Conservation (phyloP, 345 rosid genomes). For the Eucalyptus victrix region DNA sequence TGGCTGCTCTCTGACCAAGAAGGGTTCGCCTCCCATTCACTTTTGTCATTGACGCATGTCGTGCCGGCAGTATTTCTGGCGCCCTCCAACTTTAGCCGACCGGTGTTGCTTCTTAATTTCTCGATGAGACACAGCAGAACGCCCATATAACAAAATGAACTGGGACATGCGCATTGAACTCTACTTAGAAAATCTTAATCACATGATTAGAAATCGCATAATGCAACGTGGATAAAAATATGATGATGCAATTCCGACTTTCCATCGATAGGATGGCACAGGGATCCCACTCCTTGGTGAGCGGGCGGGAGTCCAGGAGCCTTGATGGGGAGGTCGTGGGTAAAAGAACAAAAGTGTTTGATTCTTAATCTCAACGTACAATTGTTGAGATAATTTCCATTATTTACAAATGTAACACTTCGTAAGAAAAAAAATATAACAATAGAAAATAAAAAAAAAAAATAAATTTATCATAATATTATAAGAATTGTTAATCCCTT, state of each 20-base stretch:
- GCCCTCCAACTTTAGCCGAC: background rate
- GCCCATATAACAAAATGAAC: background rate
- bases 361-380: too few species aligned
- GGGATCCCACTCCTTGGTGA: too few species aligned
- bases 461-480: too few species aligned
- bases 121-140: background rate
- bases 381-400: too few species aligned
- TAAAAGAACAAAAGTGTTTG: too few species aligned
- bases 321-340: accelerated
- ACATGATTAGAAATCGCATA: accelerated
- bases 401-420: too few species aligned
- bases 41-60: background rate
- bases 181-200: background rate
- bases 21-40: background rate
- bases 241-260: too few species aligned
- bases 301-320: too few species aligned
- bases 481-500: too few species aligned
- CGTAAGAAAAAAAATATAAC: too few species aligned
- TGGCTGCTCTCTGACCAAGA: background rate
- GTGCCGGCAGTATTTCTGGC: background rate
- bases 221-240: background rate
- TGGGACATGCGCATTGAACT: background rate
- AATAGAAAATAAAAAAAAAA: too few species aligned
- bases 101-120: background rate
- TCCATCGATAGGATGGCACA: too few species aligned